A percentile compares a stretch with the other conserved stretches of the same genome.
Evolutionary conservation across 2,329 filamentous ascomycete species (phyloP).

Genomic region (Paraphaeosphaeria sporulosa): DNA sequence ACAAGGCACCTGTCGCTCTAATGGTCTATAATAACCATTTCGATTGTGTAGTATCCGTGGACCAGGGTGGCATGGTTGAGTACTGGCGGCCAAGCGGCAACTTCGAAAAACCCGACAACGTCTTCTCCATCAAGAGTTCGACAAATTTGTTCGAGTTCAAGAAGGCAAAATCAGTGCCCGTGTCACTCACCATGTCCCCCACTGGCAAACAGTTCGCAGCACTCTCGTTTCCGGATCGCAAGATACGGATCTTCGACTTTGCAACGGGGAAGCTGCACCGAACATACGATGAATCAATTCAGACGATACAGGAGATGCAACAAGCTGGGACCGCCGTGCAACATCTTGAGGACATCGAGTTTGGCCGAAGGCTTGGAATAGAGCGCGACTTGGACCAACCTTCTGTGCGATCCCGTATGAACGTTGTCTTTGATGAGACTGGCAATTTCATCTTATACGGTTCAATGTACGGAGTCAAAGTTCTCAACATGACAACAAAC

Average conservation of each 20-base stretch:
- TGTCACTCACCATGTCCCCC: constrained; percentile 84
- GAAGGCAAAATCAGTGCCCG: constrained; percentile 84
- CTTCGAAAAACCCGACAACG: constrained; percentile 89
- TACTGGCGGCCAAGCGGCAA: constrained; percentile 86
- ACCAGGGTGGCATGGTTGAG: constrained; percentile 92
- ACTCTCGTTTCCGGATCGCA: constrained; percentile 91
- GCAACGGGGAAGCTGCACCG: constrained; percentile 84
- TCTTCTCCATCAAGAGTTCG: constrained; percentile 92
- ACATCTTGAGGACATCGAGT: constrained; percentile 88
- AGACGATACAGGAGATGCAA: constrained; percentile 92
- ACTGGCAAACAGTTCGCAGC: constrained; percentile 86
- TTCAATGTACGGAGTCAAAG: constrained; percentile 89
- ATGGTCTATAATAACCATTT: constrained; percentile 90
- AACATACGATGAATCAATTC: constrained; percentile 93
- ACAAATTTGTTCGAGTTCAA: constrained; percentile 98
- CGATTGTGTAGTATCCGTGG: constrained; percentile 89
- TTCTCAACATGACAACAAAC: constrained; percentile 95
- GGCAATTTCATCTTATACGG: constrained; percentile 95
- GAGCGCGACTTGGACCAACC: constrained; percentile 85
- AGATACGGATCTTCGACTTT: constrained; percentile 94
- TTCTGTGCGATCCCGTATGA: constrained; percentile 72
- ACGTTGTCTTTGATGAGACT: constrained; percentile 94
- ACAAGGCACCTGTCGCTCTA: constrained; percentile 79
- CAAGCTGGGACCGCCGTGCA: constrained; percentile 85
- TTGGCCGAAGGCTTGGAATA: constrained; percentile 83